These are phyloP conservation scores for Murraya koenigii DNA, from an alignment of 345 rosid species.

Conservation along the genomic window DNA sequence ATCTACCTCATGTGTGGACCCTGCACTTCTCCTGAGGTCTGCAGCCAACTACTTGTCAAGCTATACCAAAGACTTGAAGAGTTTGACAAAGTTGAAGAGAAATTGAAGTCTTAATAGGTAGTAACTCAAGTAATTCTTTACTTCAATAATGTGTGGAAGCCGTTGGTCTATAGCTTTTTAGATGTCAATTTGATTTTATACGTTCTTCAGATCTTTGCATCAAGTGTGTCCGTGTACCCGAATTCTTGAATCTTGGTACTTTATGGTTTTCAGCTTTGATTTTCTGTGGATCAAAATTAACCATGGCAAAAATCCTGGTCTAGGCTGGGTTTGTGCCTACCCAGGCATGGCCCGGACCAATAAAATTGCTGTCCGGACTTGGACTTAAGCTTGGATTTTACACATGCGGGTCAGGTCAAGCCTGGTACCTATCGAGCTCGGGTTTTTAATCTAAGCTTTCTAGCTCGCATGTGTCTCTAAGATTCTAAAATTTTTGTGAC, in stretches of 20 bases:
- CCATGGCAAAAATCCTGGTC: too few relatives aligned
- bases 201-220: not conserved
- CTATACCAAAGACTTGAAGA: slow-evolving; percentile 56
- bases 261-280: not conserved
- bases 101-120: not conserved
- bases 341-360: too few relatives aligned
- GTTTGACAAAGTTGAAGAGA: slow-evolving; percentile 22
- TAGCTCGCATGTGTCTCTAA: too few relatives aligned
- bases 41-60: slow-evolving; percentile 56
- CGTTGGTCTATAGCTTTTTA: not conserved
- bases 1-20: slow-evolving; percentile 91
- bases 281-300: too few relatives aligned
- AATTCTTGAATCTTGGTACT: not conserved
- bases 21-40: slow-evolving; percentile 63
- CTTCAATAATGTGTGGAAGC: not conserved
- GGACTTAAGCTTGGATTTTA: too few relatives aligned
- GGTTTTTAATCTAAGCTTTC: too few relatives aligned
- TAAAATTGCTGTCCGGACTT: too few relatives aligned
- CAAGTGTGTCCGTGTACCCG: not conserved
- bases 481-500: too few relatives aligned
- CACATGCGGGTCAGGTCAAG: too few relatives aligned
- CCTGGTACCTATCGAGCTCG: too few relatives aligned
- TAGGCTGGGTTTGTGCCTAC: too few relatives aligned
- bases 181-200: not conserved
- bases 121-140: not conserved